Evolutionary conservation across 495 filamentous ascomycete species (phyloP), one percentile per base, ranked within the genome.

Genomic region (Cairneyella variabilis): DNA sequence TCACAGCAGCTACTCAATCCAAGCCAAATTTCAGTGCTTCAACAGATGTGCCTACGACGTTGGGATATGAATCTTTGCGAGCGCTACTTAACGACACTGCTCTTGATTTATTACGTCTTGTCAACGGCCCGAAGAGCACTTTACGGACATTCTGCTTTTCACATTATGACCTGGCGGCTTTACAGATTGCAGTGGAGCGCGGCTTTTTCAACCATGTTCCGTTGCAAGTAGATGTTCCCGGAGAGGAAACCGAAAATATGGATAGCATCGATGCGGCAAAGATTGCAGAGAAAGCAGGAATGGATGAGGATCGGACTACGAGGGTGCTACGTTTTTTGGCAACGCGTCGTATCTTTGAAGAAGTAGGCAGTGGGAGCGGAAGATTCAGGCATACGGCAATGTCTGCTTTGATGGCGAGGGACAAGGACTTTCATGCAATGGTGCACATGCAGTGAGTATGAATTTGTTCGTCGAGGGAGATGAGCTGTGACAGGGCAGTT

Each of bases 141-240:
- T 22, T 63, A 10, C 44, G 51, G 3, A 30, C 37, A 12, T 54
- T 64, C 18, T 39, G 34, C 27, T 30, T 21, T 11, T 14, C 17
- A 8, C 26, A 45, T 25, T 61, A 67, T 50, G 67, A 71, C 1
- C 38, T 71, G 0, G 62, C 50, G 0, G 64, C 66, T 10, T 46
- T 61, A 21, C 68, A 71, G 50, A 39, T 65, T 6, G 68, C 68
- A 0, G 45, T 67, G 1, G 63, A 71, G 4, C 64, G 64, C 23
- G 36, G 51, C 2, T 71, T 67, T 45, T 69, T 67, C 40, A n/a
- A 40, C 1, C 4, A 37, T 2, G 46, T 64, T 6, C 56, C 53
- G 7, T 23, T 23, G 1, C 32, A 54, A 14, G 52, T 52, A 5
- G 42, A 39, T 0, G 64, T 68, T 18, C 10, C 28, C 2, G 3